A percentile compares a stretch with the other conserved stretches of the same genome.
Conservation (phyloP, 169 alveolate species). For the Eimeria sp. region DNA sequence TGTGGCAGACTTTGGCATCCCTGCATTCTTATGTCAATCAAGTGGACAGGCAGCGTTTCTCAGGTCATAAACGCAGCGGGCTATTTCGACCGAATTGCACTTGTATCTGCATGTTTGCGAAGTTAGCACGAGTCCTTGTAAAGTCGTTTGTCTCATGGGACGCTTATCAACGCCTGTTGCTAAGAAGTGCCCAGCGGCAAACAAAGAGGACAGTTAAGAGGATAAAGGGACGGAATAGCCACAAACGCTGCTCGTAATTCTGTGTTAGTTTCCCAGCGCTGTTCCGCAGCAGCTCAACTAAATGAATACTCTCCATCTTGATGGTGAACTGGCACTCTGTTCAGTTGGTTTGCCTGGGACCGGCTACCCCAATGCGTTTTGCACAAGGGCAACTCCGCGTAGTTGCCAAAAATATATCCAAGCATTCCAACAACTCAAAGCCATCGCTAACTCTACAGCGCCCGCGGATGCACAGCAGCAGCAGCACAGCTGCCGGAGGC, state of each 20-base stretch:
- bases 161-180: neutral
- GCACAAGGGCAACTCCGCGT: neutral
- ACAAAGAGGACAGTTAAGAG: neutral
- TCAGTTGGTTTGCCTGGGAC: neutral
- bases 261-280: neutral
- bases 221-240: neutral
- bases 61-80: neutral
- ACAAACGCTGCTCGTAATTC: neutral
- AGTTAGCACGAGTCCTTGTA: neutral
- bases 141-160: neutral
- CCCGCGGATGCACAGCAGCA: neutral
- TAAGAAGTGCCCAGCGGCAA: neutral
- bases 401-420: neutral
- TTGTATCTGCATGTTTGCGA: constrained; percentile 3
- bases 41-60: neutral
- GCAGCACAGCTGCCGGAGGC: constrained; percentile 15
- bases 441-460: neutral
- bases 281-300: too few relatives aligned
- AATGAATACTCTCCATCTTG: too few relatives aligned
- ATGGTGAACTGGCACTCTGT: neutral
- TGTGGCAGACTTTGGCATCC: neutral
- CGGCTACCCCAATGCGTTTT: too few relatives aligned
- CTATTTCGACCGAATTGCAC: neutral
- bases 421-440: too few relatives aligned
- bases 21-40: neutral